Percentiles rank a stretch among this genome's conserved stretches.
phyloP scores from a whole-genome alignment of 208 protist species.

The Leishmania tarentolae region DNA sequence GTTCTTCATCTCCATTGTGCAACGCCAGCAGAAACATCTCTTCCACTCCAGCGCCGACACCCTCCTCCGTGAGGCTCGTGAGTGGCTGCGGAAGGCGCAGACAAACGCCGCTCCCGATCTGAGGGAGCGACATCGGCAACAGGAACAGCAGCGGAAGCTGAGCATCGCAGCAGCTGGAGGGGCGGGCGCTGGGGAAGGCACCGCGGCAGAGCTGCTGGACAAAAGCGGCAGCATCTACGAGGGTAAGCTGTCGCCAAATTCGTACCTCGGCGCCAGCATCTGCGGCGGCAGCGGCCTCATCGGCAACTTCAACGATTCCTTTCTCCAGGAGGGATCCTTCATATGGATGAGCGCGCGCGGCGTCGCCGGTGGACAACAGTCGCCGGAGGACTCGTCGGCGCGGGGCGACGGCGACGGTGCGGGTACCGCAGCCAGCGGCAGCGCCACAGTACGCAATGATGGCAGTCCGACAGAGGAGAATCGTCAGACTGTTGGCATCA shows the following conservation, averaged over 20 bases:
- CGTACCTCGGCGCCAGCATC: constrained; percentile 15
- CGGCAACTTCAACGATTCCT: constrained; percentile 42
- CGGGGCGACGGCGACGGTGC: neutral
- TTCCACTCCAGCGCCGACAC: constrained; percentile 50
- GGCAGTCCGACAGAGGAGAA: neutral
- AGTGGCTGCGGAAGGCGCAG: constrained; percentile 62
- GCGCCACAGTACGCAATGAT: neutral
- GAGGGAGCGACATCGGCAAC: constrained; percentile 23
- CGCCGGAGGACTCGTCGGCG: neutral
- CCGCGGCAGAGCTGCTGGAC: constrained; percentile 1
- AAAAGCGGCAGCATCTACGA: neutral
- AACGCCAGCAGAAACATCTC: constrained; percentile 56
- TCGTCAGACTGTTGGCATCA: constrained; percentile 1
- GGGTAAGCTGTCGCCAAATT: neutral
- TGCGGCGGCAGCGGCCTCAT: constrained; percentile 29
- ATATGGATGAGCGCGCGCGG: constrained; percentile 8
- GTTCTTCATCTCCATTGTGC: constrained; percentile 71
- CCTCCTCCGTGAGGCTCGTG: constrained; percentile 55
- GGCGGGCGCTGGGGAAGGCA: constrained; percentile 9
- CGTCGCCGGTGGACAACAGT: neutral
- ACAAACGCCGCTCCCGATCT: constrained; percentile 17
- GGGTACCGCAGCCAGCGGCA: constrained; percentile 4
- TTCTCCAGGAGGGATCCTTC: constrained; percentile 28
- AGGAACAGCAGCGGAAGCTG: constrained; percentile 12
- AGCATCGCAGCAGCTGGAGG: constrained; percentile 12